These are phyloP conservation scores for Canavalia gladiata DNA, from an alignment of 306 rosid genomes.

Conservation along the genomic window DNA sequence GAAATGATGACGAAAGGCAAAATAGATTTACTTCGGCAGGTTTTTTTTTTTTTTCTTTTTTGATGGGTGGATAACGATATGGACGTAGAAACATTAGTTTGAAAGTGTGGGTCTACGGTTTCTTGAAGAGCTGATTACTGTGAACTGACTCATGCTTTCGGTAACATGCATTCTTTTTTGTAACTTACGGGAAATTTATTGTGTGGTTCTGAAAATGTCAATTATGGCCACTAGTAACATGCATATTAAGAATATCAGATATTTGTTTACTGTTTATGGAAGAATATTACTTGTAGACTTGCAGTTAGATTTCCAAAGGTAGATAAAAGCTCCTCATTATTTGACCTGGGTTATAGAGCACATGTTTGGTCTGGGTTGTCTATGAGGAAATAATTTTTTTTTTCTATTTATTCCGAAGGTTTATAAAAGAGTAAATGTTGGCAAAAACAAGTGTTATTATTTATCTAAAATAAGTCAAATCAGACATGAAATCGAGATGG, in stretches of 20 bases:
- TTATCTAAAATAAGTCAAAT: neutral
- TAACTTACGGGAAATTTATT: constrained; percentile 56
- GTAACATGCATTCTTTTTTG: constrained; percentile 70
- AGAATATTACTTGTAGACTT: neutral
- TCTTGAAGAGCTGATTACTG: constrained; percentile 50
- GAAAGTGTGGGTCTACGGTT: constrained; percentile 51
- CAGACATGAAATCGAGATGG: neutral
- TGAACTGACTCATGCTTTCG: constrained; percentile 53
- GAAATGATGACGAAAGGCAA: constrained; percentile 61
- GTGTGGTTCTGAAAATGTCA: constrained; percentile 56
- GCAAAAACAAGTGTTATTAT: neutral
- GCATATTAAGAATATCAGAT: constrained; percentile 36
- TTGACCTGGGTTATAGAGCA: neutral
- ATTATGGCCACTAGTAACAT: constrained; percentile 53
- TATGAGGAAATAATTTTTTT: neutral
- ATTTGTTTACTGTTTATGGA: constrained; percentile 7
- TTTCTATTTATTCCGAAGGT: too few relatives aligned
- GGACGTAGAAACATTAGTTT: constrained; percentile 55
- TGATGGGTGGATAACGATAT: constrained; percentile 52
- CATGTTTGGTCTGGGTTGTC: neutral
- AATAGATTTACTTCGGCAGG: constrained; percentile 52
- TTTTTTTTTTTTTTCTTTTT: constrained; percentile 41
- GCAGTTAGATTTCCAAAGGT: neutral
- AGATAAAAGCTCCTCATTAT: constrained; percentile 11
- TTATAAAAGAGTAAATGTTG: neutral